Evolutionary conservation across 2,329 filamentous ascomycete genomes (phyloP).

Genomic region (Alternaria metachromatica): DNA sequence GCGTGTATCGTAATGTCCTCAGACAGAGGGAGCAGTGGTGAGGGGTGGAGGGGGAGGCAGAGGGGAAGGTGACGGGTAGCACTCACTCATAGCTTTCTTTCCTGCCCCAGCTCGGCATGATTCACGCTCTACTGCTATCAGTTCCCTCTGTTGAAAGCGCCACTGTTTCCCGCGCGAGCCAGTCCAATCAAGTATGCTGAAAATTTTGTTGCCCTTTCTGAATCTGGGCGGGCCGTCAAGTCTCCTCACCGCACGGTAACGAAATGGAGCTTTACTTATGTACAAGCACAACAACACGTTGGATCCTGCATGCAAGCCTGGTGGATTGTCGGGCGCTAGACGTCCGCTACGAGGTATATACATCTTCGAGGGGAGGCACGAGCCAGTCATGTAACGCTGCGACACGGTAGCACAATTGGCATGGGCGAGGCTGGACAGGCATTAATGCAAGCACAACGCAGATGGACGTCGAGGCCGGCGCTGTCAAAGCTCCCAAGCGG

Average conservation of each 20-base stretch:
- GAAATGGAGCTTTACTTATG: conserved; percentile 20
- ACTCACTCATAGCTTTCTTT: conserved; percentile 51
- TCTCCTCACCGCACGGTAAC: conserved; percentile 16
- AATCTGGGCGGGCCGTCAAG: conserved; percentile 19
- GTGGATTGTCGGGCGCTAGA: conserved; percentile 15
- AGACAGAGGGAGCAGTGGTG: conserved; percentile 8
- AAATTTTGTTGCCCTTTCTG: conserved; percentile 20
- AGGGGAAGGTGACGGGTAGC: conserved; percentile 18
- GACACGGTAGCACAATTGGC: conserved; percentile 6
- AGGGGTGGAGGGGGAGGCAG: conserved; percentile 8
- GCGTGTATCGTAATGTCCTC: conserved; percentile 1
- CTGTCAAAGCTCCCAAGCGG: conserved; percentile 7
- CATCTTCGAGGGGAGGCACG: conserved; percentile 4
- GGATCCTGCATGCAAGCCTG: conserved; percentile 17
- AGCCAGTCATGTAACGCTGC: conserved; percentile 16
- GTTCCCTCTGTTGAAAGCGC: conserved; percentile 12
- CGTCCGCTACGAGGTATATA: conserved; percentile 10
- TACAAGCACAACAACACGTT: conserved; percentile 15
- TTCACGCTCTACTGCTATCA: conserved; percentile 32
- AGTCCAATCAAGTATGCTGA: conserved; percentile 14
- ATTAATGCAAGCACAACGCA: conserved; percentile 17
- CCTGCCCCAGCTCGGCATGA: conserved; percentile 50
- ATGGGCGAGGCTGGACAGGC: conserved; percentile 6
- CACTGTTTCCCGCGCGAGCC: conserved; percentile 7
- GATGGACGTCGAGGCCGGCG: conserved; percentile 3